A percentile compares a stretch with the other conserved stretches of the same genome.
Conservation (phyloP, 495 filamentous ascomycete genomes). For the Neurospora sp. region DNA sequence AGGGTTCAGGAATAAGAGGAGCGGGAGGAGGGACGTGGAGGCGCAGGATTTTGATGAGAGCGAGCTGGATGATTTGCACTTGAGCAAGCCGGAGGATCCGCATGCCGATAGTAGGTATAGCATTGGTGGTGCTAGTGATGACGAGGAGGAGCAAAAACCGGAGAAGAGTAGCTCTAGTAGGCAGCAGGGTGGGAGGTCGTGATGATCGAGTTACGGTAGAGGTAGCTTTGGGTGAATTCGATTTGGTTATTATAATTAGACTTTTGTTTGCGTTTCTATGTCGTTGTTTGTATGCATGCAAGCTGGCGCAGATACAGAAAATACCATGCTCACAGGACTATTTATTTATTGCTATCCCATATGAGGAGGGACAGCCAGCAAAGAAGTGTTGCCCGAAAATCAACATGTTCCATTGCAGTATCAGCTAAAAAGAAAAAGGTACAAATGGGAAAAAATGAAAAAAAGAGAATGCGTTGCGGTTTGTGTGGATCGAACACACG, state of each 20-base stretch:
- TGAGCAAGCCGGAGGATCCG: conserved; percentile 33
- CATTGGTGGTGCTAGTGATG: conserved; percentile 48
- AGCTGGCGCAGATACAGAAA: too few species aligned
- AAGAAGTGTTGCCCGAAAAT: background rate
- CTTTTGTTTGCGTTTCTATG: background rate
- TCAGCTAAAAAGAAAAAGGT: background rate
- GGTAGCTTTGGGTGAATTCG: background rate
- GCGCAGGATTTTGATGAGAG: conserved; percentile 83
- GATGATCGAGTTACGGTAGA: background rate
- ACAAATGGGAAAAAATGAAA: background rate
- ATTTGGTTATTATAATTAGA: background rate
- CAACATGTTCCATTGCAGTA: background rate
- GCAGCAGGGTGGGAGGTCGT: background rate
- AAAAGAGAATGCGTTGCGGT: background rate
- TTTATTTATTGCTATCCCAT: too few species aligned
- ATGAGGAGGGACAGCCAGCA: too few species aligned
- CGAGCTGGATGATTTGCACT: conserved; percentile 68
- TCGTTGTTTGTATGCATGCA: background rate
- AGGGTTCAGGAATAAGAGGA: conserved; percentile 5
- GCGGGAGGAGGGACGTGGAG: conserved; percentile 42
- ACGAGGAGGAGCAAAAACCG: conserved; percentile 30
- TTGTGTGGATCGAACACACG: background rate
- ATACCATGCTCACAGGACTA: too few species aligned
- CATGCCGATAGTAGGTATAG: conserved; percentile 39
- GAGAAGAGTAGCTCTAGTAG: conserved; percentile 11